phyloP scores from a whole-genome alignment of 345 rosid species.

The Eutrema japonicum region DNA sequence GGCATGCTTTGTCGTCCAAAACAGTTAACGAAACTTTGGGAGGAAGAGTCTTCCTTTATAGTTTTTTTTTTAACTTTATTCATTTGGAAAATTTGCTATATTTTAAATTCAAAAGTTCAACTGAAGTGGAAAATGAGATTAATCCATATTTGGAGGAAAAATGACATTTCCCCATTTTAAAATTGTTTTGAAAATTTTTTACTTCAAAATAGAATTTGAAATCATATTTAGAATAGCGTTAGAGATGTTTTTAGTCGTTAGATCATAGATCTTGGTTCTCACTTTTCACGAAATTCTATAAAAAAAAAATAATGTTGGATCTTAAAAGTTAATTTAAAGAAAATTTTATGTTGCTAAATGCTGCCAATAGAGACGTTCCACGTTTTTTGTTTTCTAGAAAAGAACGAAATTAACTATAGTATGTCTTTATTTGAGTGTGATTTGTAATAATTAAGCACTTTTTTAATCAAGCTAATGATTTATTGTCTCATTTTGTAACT shows the following conservation, averaged over 20 bases:
- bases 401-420: neutral
- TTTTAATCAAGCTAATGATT: constrained; percentile 6
- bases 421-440: neutral
- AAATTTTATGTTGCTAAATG: neutral
- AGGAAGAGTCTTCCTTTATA: constrained; percentile 20
- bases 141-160: too few species aligned
- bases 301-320: neutral
- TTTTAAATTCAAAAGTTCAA: too few species aligned
- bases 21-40: constrained; percentile 28
- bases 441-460: constrained; percentile 6
- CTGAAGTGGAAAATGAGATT: too few species aligned
- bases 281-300: neutral
- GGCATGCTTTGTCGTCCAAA: constrained; percentile 47
- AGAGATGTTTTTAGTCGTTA: neutral
- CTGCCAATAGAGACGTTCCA: neutral
- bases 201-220: too few species aligned
- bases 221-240: too few species aligned
- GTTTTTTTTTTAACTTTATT: neutral
- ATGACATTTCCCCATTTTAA: too few species aligned
- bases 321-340: neutral
- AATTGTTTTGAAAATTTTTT: too few species aligned
- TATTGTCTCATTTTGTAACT: neutral
- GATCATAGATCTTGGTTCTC: neutral
- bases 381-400: neutral
- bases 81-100: neutral